Evolutionary conservation across 176 grass and related monocot species (phyloP).

Genomic region (Triticum urartu): DNA sequence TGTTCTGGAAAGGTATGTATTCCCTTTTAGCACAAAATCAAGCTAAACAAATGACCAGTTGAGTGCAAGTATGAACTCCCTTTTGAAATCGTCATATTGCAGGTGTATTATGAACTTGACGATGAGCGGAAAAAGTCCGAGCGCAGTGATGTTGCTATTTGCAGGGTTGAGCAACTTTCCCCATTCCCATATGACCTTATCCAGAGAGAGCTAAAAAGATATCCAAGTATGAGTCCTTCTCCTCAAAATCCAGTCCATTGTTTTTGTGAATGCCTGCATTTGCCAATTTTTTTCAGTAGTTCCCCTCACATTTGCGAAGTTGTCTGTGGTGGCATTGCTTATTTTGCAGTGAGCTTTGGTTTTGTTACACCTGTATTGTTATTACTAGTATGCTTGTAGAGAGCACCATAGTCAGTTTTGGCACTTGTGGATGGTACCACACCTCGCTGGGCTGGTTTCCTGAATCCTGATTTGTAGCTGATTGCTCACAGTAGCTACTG

Average conservation of each 20-base stretch:
- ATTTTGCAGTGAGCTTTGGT: neutral
- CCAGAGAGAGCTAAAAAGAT: conserved; percentile 90
- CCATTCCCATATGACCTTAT: conserved; percentile 92
- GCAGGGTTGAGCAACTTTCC: conserved; percentile 88
- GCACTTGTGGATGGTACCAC: neutral
- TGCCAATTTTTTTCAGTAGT: neutral
- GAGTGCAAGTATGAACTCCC: neutral
- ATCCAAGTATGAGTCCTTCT: conserved; percentile 67
- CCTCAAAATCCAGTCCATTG: conserved; percentile 11
- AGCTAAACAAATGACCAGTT: neutral
- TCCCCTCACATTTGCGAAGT: neutral
- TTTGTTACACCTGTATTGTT: neutral
- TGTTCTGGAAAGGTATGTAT: conserved; percentile 85
- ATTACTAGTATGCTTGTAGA: neutral
- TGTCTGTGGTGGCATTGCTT: neutral
- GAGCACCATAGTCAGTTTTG: neutral
- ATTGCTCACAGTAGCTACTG: neutral
- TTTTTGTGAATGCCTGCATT: neutral
- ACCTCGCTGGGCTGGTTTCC: neutral
- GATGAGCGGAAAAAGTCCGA: conserved; percentile 67
- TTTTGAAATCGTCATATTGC: conserved; percentile 23
- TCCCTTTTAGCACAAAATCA: neutral
- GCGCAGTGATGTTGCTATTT: conserved; percentile 75
- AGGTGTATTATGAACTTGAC: conserved; percentile 98
- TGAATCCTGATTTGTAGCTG: neutral